phyloP scores from a whole-genome alignment of 139 green algal genomes.

The Coccomyxa sp. region DNA sequence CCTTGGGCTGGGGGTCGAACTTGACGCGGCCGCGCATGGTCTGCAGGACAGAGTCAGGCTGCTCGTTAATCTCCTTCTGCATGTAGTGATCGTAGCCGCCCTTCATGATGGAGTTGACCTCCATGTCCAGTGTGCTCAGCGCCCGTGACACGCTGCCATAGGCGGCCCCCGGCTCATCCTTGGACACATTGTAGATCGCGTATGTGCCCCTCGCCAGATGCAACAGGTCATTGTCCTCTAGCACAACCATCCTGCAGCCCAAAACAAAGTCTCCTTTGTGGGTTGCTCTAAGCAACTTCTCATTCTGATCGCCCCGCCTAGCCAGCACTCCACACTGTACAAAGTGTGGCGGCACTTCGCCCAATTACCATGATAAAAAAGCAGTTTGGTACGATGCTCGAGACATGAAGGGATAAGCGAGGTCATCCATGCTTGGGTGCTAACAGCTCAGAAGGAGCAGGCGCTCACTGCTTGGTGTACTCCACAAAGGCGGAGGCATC shows the following conservation, averaged over 20 bases:
- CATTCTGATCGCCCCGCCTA: too few species aligned
- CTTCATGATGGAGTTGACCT: slow-evolving; percentile 97
- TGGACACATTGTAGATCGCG: slow-evolving; percentile 66
- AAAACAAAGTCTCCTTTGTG: too few species aligned
- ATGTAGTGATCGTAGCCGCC: slow-evolving; percentile 90
- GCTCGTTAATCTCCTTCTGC: slow-evolving; percentile 94
- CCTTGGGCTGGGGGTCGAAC: slow-evolving; percentile 15
- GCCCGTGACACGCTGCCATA: slow-evolving; percentile 53
- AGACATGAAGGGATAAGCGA: too few species aligned
- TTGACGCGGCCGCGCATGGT: slow-evolving; percentile 78
- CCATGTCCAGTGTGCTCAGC: slow-evolving; percentile 86
- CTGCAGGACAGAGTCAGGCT: slow-evolving; percentile 84
- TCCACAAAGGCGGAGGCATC: slow-evolving; percentile 94
- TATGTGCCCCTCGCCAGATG: slow-evolving; percentile 71
- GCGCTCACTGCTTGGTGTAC: slow-evolving; percentile 86
- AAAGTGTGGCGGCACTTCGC: too few species aligned
- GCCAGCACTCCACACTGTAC: too few species aligned
- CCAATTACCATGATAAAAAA: too few species aligned
- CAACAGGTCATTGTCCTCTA: slow-evolving; percentile 96
- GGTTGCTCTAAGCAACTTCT: too few species aligned
- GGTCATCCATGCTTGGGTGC: too few species aligned
- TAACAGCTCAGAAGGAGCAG: not conserved
- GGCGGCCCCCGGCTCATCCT: slow-evolving; percentile 29
- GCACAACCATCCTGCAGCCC: slow-evolving; percentile 67
- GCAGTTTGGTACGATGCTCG: too few species aligned